Percentiles rank a stretch among this genome's conserved stretches.
These are phyloP conservation scores for Mimosa bimucronata DNA, from an alignment of 306 rosid species.

Conservation along the genomic window DNA sequence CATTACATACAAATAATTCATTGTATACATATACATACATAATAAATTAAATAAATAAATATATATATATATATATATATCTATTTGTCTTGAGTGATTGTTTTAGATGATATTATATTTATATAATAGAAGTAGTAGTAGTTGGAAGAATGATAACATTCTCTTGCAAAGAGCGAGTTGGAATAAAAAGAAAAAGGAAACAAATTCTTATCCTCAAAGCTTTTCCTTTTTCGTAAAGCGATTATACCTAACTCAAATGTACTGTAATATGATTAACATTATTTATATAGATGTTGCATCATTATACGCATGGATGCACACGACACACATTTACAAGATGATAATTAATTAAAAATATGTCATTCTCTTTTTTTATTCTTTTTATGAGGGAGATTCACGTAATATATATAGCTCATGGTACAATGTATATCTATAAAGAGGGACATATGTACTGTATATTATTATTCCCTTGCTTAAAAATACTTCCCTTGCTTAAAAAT, in stretches of 20 bases:
- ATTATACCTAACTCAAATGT: conserved; percentile 36
- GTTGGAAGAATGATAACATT: conserved; percentile 11
- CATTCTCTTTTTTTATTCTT: conserved; percentile 26
- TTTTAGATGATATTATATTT: neutral
- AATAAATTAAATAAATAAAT: too few relatives aligned
- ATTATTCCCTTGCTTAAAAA: neutral
- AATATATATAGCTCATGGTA: neutral
- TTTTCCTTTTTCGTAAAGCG: conserved; percentile 20
- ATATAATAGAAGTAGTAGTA: neutral
- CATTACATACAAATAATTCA: neutral
- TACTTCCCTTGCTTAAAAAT: neutral
- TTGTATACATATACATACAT: neutral
- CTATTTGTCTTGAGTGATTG: neutral
- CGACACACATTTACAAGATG: conserved; percentile 23
- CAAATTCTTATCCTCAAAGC: conserved; percentile 7
- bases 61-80: neutral
- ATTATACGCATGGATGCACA: conserved; percentile 32
- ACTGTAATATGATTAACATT: conserved; percentile 7
- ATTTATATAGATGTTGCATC: conserved; percentile 3
- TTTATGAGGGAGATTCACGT: conserved; percentile 14
- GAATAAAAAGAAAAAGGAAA: neutral
- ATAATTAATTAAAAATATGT: conserved; percentile 5
- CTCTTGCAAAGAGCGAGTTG: neutral
- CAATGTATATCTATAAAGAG: neutral
- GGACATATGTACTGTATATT: neutral